Base-by-base conservation (phyloP, 2,329 filamentous ascomycete species). In the Sclerotinia spermophila region DNA sequence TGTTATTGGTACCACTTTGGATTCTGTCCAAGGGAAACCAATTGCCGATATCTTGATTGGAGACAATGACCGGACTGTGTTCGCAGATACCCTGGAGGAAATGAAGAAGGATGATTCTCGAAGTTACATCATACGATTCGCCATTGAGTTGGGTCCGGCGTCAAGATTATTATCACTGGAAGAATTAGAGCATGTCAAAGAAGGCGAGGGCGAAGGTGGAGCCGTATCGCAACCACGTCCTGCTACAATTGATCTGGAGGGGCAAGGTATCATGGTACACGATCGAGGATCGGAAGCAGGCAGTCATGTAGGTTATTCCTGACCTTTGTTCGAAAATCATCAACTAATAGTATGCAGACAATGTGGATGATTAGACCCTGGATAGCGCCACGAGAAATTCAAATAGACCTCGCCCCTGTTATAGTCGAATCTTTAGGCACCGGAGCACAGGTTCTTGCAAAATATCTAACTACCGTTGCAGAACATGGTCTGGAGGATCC, bases 321-420 rank as follows among this genome's bases (percentile, higher is more conserved):
- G n/a, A 10, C 27, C 51, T 58, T 42, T 48, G 17, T 17, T 71
- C 10, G 66, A 44, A n/a, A 56, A 68, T 61, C 65, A 45, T 55
- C 72, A 76, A 75, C 78, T 81, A 71, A 81, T 75, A 72, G 61
- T 62, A 69, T 72, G 67, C 77, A 97, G 93, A 97, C 93, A 27
- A 99, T 99, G 96, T 99, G 96, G 96, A 99, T 99, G 94, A 89
- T 99, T 75, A 92, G 96, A 74, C 96, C 95, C 3, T 97, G 94
- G 81, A 90, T 94, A 55, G 87, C 91, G 55, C 92, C 95, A 8
- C 89, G 94, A 75, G 94, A 98, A 83, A 93, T 99, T 78, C 96
- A 96, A 74, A 98, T 99, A 76, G 96, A 98, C 79, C 87, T 99
- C 10, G 95, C 96, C 24, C 85, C 89, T 71, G 84, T 97, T 40